phyloP scores from a whole-genome alignment of 2,329 filamentous ascomycete genomes.

The Curvularia lunata region DNA sequence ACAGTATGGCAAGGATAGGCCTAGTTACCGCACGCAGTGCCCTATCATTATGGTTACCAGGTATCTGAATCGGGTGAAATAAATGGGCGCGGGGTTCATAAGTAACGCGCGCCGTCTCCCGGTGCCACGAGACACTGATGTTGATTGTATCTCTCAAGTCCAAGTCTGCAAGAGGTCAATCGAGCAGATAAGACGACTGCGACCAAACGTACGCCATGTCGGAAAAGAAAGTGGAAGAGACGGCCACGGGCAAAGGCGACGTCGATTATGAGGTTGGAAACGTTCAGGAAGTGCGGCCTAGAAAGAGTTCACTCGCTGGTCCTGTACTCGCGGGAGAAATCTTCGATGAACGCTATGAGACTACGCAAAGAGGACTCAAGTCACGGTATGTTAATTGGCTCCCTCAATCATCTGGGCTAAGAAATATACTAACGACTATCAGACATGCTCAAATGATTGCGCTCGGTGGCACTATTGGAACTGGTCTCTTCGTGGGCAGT shows the following conservation, averaged over 20 bases:
- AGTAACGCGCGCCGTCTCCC: not conserved
- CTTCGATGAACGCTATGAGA: slow-evolving; percentile 45
- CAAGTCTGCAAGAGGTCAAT: not conserved
- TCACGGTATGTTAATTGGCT: slow-evolving; percentile 39
- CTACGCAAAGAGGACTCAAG: slow-evolving; percentile 51
- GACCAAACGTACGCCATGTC: slow-evolving; percentile 18
- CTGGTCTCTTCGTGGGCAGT: slow-evolving; percentile 66
- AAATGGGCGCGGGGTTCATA: slow-evolving; percentile 1
- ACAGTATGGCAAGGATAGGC: slow-evolving; percentile 2
- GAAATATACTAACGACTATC: slow-evolving; percentile 50
- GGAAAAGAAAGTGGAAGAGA: slow-evolving; percentile 23
- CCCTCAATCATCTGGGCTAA: not conserved
- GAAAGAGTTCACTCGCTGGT: slow-evolving; percentile 32
- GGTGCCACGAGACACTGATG: not conserved
- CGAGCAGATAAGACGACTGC: not conserved
- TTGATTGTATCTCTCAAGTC: not conserved
- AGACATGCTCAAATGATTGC: slow-evolving; percentile 65
- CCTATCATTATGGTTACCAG: slow-evolving; percentile 8
- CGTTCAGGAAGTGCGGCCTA: slow-evolving; percentile 11
- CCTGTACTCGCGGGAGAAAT: slow-evolving; percentile 39
- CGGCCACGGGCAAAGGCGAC: slow-evolving; percentile 7
- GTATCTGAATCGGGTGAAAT: not conserved
- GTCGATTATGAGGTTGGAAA: slow-evolving; percentile 22
- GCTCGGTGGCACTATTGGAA: slow-evolving; percentile 66
- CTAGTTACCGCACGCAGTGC: not conserved